Evolutionary conservation across 169 alveolate species (phyloP).

Genomic region (Besnoitia besnoiti): DNA sequence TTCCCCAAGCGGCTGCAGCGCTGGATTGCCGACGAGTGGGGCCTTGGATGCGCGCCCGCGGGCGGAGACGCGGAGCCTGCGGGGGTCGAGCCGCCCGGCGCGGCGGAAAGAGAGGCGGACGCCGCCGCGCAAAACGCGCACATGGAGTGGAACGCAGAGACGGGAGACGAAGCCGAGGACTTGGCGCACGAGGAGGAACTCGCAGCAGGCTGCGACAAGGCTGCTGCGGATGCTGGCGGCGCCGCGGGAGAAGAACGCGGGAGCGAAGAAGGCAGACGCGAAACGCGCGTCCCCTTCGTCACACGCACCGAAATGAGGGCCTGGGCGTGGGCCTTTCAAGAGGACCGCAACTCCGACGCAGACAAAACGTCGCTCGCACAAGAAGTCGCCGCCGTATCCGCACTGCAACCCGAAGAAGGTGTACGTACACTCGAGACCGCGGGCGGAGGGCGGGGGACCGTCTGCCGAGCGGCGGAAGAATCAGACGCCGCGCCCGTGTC

Average conservation of each 20-base stretch:
- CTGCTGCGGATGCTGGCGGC: no score
- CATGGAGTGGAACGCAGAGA: not conserved
- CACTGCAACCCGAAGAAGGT: not conserved
- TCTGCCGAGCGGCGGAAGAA: no score
- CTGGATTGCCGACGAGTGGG: constrained; percentile 7
- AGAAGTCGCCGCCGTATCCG: not conserved
- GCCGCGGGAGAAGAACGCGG: not conserved
- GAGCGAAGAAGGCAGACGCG: not conserved
- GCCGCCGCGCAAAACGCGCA: not conserved
- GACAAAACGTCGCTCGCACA: not conserved
- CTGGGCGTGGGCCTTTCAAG: not conserved
- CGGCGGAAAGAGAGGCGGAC: not conserved
- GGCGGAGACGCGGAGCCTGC: not conserved
- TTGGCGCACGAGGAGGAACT: not conserved
- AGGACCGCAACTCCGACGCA: not conserved
- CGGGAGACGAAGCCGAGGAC: not conserved
- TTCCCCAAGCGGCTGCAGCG: constrained; percentile 1
- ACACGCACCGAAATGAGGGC: not conserved
- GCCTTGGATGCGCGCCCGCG: not conserved
- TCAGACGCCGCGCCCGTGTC: no score
- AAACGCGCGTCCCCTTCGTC: not conserved
- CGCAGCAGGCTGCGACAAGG: no score
- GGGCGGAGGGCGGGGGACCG: no score
- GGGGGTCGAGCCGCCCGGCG: not conserved
- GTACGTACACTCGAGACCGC: not conserved